Percentiles rank a stretch among this genome's conserved stretches.
Conservation (phyloP, 2,329 filamentous ascomycete genomes). For the Phaeophleospora eucalypticola region DNA sequence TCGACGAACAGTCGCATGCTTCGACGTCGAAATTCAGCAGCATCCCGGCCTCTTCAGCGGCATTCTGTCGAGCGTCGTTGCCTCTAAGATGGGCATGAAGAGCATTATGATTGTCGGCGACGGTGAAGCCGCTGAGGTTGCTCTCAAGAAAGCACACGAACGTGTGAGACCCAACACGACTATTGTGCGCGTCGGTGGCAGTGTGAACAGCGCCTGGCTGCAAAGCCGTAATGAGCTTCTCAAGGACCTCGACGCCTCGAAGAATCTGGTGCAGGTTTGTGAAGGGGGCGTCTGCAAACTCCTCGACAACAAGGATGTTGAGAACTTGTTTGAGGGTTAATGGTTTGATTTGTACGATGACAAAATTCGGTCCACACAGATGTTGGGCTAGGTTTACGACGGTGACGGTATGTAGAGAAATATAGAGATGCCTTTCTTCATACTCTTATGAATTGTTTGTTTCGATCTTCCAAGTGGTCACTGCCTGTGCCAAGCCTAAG, state of each 20-base stretch:
- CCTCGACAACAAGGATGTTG: constrained; percentile 25
- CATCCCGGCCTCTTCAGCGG: constrained; percentile 89
- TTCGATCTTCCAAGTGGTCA: no score
- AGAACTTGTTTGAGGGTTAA: constrained; percentile 21
- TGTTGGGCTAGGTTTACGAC: not conserved
- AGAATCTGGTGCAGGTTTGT: constrained; percentile 44
- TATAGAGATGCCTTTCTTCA: not conserved
- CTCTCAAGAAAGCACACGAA: constrained; percentile 38
- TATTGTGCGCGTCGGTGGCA: constrained; percentile 37
- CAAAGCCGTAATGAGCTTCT: constrained; percentile 47
- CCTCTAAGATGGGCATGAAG: constrained; percentile 65
- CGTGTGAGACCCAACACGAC: constrained; percentile 36
- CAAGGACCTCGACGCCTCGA: constrained; percentile 39
- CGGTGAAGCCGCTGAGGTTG: constrained; percentile 39
- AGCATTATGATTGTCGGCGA: constrained; percentile 54
- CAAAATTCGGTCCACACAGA: not conserved
- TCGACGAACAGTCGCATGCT: constrained; percentile 72
- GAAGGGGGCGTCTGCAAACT: constrained; percentile 38
- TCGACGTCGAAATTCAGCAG: constrained; percentile 86
- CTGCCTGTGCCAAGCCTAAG: no score
- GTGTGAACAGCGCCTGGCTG: constrained; percentile 45
- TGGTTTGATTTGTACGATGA: not conserved
- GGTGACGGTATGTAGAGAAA: not conserved
- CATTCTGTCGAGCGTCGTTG: constrained; percentile 71
- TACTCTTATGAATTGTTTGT: not conserved